A percentile compares a stretch with the other conserved stretches of the same genome.
Evolutionary conservation across 2,329 filamentous ascomycete genomes (phyloP).

Genomic region (Neonectria neomacrospora): DNA sequence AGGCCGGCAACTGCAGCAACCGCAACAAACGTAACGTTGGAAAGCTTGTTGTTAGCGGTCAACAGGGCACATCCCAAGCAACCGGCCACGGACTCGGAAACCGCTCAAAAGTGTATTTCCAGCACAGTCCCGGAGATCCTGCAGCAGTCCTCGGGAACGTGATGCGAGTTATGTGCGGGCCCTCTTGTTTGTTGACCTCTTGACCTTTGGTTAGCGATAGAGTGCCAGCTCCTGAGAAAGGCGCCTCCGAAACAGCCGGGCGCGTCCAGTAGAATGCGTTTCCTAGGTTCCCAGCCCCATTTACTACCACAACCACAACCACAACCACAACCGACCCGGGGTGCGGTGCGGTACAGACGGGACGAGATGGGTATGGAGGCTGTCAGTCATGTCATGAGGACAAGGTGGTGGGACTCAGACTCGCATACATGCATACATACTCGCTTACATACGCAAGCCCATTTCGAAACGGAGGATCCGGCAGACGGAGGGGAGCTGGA

Average conservation of each 20-base stretch:
- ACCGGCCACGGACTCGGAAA: conserved; percentile 1
- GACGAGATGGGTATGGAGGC: background rate
- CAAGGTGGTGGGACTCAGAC: conserved; percentile 8
- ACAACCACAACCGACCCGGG: background rate
- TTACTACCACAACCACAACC: too few species aligned
- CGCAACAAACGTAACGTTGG: background rate
- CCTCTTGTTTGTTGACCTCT: conserved; percentile 1
- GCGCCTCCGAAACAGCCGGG: conserved; percentile 40
- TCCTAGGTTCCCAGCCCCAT: background rate
- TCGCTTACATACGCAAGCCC: background rate
- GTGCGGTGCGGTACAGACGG: background rate
- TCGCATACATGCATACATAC: conserved; percentile 11
- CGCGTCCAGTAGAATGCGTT: conserved; percentile 21
- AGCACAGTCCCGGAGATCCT: conserved; percentile 1
- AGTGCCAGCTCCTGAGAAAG: conserved; percentile 20
- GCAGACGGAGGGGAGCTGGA: conserved; percentile 29
- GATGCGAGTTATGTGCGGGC: conserved; percentile 13
- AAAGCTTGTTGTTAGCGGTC: conserved; percentile 26
- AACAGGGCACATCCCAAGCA: conserved; percentile 26
- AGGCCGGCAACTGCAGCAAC: conserved; percentile 20
- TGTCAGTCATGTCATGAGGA: too few species aligned
- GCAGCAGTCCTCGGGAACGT: conserved; percentile 6
- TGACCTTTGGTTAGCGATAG: conserved; percentile 29
- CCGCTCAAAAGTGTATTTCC: conserved; percentile 2
- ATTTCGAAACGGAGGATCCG: conserved; percentile 25